Evolutionary conservation across 352 stramenopile genomes (phyloP).

Genomic region (Pythium volutum): DNA sequence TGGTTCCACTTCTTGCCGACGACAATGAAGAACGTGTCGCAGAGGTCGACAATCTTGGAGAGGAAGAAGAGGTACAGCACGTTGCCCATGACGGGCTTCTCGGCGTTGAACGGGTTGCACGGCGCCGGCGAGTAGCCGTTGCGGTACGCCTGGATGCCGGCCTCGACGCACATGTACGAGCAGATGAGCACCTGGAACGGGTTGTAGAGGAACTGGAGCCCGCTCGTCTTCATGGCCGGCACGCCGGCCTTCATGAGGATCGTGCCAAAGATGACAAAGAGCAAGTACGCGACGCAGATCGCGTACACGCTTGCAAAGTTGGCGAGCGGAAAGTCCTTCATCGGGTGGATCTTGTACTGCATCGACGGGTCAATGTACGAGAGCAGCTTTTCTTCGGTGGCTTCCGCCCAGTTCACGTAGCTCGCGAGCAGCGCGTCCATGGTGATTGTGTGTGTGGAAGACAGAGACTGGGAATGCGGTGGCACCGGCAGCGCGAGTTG

Average conservation of each 20-base stretch:
- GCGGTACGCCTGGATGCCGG: slow-evolving; percentile 90
- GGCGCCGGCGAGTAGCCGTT: slow-evolving; percentile 88
- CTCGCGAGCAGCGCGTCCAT: background rate
- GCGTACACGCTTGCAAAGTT: slow-evolving; percentile 58
- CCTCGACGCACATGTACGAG: slow-evolving; percentile 97
- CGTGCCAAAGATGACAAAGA: slow-evolving; percentile 68
- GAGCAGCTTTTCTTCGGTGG: slow-evolving; percentile 14
- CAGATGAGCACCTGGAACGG: slow-evolving; percentile 95
- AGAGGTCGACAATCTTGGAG: slow-evolving; percentile 94
- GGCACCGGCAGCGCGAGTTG: background rate
- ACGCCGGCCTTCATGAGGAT: slow-evolving; percentile 73
- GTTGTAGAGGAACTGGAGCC: slow-evolving; percentile 97
- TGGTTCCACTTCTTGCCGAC: slow-evolving; percentile 95
- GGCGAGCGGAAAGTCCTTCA: slow-evolving; percentile 58
- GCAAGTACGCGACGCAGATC: slow-evolving; percentile 60
- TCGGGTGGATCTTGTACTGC: slow-evolving; percentile 59
- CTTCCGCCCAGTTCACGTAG: slow-evolving; percentile 6
- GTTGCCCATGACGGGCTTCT: slow-evolving; percentile 92
- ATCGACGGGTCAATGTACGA: slow-evolving; percentile 2
- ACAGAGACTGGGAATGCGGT: background rate
- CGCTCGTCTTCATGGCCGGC: slow-evolving; percentile 66
- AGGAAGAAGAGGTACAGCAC: slow-evolving; percentile 99
- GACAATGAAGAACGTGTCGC: slow-evolving; percentile 98
- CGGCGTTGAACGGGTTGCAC: slow-evolving; percentile 89
- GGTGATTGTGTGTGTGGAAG: background rate